phyloP scores from a whole-genome alignment of 2,329 filamentous ascomycete genomes.

The Rhinocladiella mackenziei region DNA sequence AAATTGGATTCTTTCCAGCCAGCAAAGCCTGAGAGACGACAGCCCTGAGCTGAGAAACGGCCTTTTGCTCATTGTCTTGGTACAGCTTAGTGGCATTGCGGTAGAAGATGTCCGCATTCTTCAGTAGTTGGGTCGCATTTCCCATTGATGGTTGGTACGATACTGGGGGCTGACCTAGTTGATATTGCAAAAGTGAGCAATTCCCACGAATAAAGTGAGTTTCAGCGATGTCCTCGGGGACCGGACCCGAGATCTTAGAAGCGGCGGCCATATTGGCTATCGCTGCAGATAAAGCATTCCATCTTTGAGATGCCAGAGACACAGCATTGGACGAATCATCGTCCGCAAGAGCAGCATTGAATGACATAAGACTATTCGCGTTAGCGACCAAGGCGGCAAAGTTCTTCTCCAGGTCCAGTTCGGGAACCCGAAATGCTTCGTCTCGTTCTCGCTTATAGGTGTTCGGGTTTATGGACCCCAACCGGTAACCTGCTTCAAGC shows the following conservation, averaged over 20 bases:
- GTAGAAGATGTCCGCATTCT: slow-evolving; percentile 57
- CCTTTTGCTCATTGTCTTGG: slow-evolving; percentile 31
- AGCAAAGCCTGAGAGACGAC: slow-evolving; percentile 14
- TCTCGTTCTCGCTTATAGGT: slow-evolving; percentile 50
- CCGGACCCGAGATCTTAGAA: slow-evolving; percentile 45
- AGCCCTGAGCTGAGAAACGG: slow-evolving; percentile 15
- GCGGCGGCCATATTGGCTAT: slow-evolving; percentile 50
- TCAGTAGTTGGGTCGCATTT: slow-evolving; percentile 47
- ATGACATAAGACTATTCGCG: slow-evolving; percentile 54
- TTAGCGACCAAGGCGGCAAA: slow-evolving; percentile 52
- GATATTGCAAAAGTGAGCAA: slow-evolving; percentile 52
- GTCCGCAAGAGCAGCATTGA: slow-evolving; percentile 48
- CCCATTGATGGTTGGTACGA: slow-evolving; percentile 42
- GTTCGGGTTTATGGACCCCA: slow-evolving; percentile 46
- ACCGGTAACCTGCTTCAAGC: slow-evolving; percentile 55
- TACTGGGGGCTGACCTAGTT: slow-evolving; percentile 46
- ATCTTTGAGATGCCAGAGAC: slow-evolving; percentile 41
- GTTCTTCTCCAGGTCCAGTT: slow-evolving; percentile 41
- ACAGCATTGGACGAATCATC: slow-evolving; percentile 30
- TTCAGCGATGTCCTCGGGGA: slow-evolving; percentile 47
- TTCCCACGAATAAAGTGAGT: slow-evolving; percentile 56
- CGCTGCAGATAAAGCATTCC: slow-evolving; percentile 52
- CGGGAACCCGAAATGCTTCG: slow-evolving; percentile 38
- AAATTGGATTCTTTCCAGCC: background rate
- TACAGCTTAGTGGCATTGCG: slow-evolving; percentile 44